Conservation (phyloP, 1,284 basidiomycete species). For the Ganoderma sinense region DNA sequence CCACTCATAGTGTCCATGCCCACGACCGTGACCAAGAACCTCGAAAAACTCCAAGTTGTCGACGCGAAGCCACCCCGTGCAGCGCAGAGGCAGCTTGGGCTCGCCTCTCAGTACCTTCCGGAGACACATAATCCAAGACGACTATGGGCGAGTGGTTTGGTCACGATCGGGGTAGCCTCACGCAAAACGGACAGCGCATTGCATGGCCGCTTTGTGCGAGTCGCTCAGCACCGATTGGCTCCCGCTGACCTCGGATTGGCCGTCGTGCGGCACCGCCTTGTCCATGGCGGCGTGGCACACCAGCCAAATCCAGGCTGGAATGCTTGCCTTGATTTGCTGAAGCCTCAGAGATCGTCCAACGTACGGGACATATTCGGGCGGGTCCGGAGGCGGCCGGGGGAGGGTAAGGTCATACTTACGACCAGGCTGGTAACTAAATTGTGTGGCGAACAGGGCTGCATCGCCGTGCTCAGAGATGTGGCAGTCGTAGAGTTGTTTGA, state of each 20-base stretch:
- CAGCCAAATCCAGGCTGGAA: neutral
- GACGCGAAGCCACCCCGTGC: neutral
- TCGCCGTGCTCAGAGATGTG: neutral
- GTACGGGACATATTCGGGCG: neutral
- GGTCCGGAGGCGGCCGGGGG: neutral
- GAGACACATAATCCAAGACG: neutral
- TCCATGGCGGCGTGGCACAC: neutral
- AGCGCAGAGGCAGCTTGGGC: neutral
- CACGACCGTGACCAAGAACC: neutral
- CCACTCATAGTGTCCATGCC: neutral
- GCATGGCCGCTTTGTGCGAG: neutral
- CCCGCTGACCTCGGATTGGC: neutral
- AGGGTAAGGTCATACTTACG: neutral
- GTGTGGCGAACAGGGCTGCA: neutral
- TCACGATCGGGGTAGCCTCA: neutral
- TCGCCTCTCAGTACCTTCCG: neutral
- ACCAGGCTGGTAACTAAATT: neutral
- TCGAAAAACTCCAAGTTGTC: neutral
- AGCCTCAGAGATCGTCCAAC: neutral
- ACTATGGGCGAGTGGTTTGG: neutral
- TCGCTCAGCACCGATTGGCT: neutral
- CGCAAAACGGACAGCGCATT: neutral
- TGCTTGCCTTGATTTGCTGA: neutral
- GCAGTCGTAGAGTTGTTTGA: neutral
- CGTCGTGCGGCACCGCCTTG: neutral